Evolutionary conservation across 164 flowering plant species (phyloP), one percentile per base, ranked within the genome.

Genomic region (Malania oleifera): DNA sequence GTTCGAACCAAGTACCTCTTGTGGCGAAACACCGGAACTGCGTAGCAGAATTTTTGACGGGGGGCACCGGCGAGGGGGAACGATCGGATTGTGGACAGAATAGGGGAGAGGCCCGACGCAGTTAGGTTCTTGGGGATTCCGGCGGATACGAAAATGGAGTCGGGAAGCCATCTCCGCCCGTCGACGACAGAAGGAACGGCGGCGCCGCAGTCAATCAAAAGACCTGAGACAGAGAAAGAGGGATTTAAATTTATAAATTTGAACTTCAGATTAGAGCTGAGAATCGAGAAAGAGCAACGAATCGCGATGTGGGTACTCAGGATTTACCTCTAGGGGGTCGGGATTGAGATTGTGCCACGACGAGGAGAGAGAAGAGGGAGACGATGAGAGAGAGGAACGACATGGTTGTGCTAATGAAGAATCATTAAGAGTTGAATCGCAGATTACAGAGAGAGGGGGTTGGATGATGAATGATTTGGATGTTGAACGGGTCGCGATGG

Each of bases 121-220:
- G 72, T 31, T 23, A 87, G 25, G 60, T 43, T 56, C 65, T 62
- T 78, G 7, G 87, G 53, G 6, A 67, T 62, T 12, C 98, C 97
- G 5, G 72, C 23, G 26, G 77, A 63, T 53, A 87, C 58, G 64
- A 66, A 89, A 5, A 14, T 61, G 24, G 65, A 7, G 67, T 93
- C 98, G 0, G 96, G 77, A 0, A 70, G 55, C 96, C 96, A 93
- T 52, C 35, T 24, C 5, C 67, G 76, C 31, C 82, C 87, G 60
- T 79, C 66, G 61, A 68, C 57, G 5, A 39, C 45, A 0, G 83
- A 58, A 0, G 51, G 11, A 2, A 15, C 63, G 2, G 69, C 46
- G 13, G 92, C 79, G n/a, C 98, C 97, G 61, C 97, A 93, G 53
- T 89, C 71, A 39, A 93, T 82, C 13, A 80, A 55, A 11, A 53